Evolutionary conservation across 176 grass and related monocot genomes (phyloP), one percentile per base, ranked within the genome.

Genomic region (Cenchrus americanus): DNA sequence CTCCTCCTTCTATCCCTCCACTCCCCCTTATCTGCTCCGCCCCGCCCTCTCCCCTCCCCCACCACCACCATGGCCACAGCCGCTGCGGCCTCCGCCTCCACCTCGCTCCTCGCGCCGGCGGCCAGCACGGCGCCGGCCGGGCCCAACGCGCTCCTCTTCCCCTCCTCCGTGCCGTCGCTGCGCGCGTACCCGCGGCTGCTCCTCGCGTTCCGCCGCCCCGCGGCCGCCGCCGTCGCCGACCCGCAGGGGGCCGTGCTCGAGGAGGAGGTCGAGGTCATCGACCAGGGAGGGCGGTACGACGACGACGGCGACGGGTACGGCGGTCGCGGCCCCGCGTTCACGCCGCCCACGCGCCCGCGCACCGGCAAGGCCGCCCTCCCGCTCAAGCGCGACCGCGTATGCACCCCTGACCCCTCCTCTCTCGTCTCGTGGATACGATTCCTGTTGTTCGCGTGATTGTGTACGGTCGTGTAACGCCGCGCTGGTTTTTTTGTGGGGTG

Each of bases 381-480:
- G n/a, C 87, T 90, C 80, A 99, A 99, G 86, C 91, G 91, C 76
- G 97, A 96, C 82, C 94, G 93, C 54, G 96, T 99, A 93, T 15
- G 75, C 60, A 64, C 43, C 19, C 50, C 43, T 14, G 34, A 37
- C 34, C 62, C 51, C 27, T 1, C n/a, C n/a, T 3, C 9, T 24
- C 1, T 44, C 44, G 14, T 21, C 1, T 50, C 43, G 10, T 3
- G 7, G 15, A 5, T 42, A 0, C 0, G 27, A 49, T 79, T 66
- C 5, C 10, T 62, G 11, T 22, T 6, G 47, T 7, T 50, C 18
- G 17, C 40, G 17, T 8, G 23, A 0, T 60, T 89, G 42, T 64
- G 30, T 42, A 7, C 44, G 11, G 52, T 1, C 23, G 12, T 9
- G 7, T 60, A 27, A 80, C 37, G 76, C 34, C 34, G 46, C 21